phyloP scores from a whole-genome alignment of 495 filamentous ascomycete genomes.

The Lasiosphaeria miniovina region DNA sequence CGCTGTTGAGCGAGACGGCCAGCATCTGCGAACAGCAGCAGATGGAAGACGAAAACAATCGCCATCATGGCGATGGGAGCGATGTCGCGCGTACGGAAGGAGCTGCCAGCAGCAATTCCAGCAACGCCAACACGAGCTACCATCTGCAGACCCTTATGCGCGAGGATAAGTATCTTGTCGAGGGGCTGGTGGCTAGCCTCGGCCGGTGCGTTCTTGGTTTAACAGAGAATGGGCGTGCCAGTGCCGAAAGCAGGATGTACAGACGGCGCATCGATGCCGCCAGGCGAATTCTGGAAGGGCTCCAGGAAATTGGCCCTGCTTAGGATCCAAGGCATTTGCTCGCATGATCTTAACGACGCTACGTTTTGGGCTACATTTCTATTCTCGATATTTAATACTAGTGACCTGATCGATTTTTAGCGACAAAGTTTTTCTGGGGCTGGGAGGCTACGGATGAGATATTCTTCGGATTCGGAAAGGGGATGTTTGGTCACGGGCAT shows the following conservation, averaged over 20 bases:
- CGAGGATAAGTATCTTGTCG: slow-evolving; percentile 73
- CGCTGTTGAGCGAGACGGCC: slow-evolving; percentile 40
- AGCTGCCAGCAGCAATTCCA: slow-evolving; percentile 26
- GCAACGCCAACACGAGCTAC: slow-evolving; percentile 18
- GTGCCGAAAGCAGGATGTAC: slow-evolving; percentile 59
- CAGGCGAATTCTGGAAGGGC: slow-evolving; percentile 65
- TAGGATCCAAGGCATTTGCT: not conserved
- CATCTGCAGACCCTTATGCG: slow-evolving; percentile 54
- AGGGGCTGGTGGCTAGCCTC: slow-evolving; percentile 70
- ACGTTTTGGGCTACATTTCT: not conserved
- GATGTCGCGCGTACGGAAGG: not conserved
- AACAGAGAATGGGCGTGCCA: slow-evolving; percentile 57
- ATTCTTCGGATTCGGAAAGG: too few relatives aligned
- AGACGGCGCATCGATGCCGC: slow-evolving; percentile 71
- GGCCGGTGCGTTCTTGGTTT: slow-evolving; percentile 67
- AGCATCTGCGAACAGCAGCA: slow-evolving; percentile 26
- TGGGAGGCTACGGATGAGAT: too few relatives aligned
- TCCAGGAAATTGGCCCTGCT: slow-evolving; percentile 23
- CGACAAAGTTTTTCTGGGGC: too few relatives aligned
- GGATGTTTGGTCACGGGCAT: too few relatives aligned
- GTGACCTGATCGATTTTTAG: too few relatives aligned
- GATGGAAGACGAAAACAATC: slow-evolving; percentile 12
- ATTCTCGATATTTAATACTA: not conserved
- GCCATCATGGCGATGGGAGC: slow-evolving; percentile 5
- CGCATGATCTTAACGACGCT: not conserved